Evolutionary conservation across 2,329 filamentous ascomycete species (phyloP).

Genomic region (Stachybotrys echinatus): DNA sequence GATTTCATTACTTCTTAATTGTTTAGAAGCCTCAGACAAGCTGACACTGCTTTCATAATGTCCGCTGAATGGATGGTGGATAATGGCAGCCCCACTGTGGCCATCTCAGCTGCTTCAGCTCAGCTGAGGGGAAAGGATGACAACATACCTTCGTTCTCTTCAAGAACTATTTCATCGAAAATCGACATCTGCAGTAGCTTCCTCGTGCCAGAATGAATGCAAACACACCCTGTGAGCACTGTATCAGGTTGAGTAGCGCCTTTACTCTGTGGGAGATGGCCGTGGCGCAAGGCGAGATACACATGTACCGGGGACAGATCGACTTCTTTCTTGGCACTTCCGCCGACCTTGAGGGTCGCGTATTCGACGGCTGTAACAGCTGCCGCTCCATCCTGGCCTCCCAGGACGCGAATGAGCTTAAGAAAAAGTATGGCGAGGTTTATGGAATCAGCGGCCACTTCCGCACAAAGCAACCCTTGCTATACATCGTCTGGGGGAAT

Average conservation of each 20-base stretch:
- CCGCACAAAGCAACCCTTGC: constrained; percentile 1
- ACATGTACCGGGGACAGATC: not conserved
- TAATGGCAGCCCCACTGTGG: too few relatives aligned
- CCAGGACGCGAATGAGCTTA: not conserved
- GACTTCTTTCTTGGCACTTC: constrained; percentile 3
- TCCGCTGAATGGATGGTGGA: too few relatives aligned
- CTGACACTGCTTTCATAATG: too few relatives aligned
- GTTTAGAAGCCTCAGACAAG: too few relatives aligned
- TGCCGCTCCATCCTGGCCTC: constrained; percentile 1
- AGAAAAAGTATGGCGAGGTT: not conserved
- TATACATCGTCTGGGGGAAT: constrained; percentile 3
- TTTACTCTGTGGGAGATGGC: not conserved
- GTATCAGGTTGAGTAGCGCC: not conserved
- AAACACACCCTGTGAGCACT: not conserved
- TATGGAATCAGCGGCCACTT: constrained; percentile 3
- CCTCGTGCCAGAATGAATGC: not conserved
- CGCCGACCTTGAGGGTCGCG: constrained; percentile 1
- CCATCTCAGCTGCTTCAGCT: not conserved
- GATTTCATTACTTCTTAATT: too few relatives aligned
- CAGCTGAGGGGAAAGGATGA: not conserved
- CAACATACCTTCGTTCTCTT: not conserved
- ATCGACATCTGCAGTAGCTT: not conserved
- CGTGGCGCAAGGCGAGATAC: not conserved
- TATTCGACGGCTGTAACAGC: not conserved
- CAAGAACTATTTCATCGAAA: not conserved